Evolutionary conservation across 2,329 filamentous ascomycete genomes (phyloP), one percentile per base, ranked within the genome.

Genomic region (Clonostachys rosea): DNA sequence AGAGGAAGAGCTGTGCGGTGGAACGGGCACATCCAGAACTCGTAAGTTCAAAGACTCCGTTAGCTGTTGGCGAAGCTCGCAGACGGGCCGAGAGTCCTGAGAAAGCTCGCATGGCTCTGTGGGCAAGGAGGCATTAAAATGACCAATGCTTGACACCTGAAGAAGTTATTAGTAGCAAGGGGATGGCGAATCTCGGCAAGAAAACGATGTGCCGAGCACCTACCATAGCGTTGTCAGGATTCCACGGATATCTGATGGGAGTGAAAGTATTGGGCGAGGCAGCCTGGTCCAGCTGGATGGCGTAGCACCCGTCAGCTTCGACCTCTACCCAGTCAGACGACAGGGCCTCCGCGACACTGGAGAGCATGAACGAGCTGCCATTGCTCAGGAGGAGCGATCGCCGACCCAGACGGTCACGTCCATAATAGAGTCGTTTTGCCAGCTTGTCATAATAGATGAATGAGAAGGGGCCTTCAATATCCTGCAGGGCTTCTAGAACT

Each of bases 351-450:
- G 84, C 78, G 47, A 92, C 69, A 62, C 91, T 96, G 50, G 84
- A 88, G 30, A 96, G 67, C 10, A 76, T 73, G 37, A 94, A 61
- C 6, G 69, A 57, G n/a, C 68, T 63, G n/a, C 64, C 16, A 11
- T 40, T 58, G 47, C 78, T 77, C 16, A 77, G 68, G 40, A 96
- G 73, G 35, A 99, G 71, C 13, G 94, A 97, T 43, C 94, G 81
- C 48, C 94, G 79, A 9, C 94, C 94, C 4, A 99, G 76, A 49
- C 87, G 87, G 64, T 99, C 94, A 53, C 94, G 81, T 7, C 88
- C 91, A 63, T 88, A 96, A 65, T 86, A 95, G 13, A 97, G 54
- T 40, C 76, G 77, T 10, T 70, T 71, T 46, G 77, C 71, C 10
- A 63, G 58, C 14, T 74, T 76, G 68, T 96, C 87, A 58, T 86